A percentile compares a stretch with the other conserved stretches of the same genome.
Conservation (phyloP, 2,329 filamentous ascomycete species). For the Ceratocystis cacaofunesta region DNA sequence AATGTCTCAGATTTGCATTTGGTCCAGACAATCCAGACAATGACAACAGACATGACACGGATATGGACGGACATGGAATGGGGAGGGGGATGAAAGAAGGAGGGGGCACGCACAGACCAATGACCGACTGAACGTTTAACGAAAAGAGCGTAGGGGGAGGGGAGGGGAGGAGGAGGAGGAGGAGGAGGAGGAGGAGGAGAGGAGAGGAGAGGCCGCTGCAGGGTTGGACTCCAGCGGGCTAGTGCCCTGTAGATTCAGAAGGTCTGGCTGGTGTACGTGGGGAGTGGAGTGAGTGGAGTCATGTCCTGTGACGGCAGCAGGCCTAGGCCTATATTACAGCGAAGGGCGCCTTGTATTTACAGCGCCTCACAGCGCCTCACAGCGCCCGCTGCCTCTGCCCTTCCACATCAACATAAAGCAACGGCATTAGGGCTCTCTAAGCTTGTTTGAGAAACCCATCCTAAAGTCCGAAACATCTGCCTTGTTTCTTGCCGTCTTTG, state of each 20-base stretch:
- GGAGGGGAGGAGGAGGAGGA: neutral
- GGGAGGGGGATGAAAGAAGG: neutral
- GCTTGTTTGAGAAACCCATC: neutral
- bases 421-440: neutral
- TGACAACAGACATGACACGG: slow-evolving; percentile 6
- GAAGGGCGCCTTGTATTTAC: neutral
- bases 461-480: neutral
- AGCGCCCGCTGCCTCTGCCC: neutral
- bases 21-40: slow-evolving; percentile 5
- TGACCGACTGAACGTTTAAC: neutral
- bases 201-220: neutral
- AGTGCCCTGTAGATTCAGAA: neutral
- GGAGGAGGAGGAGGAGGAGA: too few species aligned
- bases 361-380: neutral
- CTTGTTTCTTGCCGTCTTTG: neutral
- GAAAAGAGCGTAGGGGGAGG: neutral
- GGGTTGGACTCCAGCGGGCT: neutral
- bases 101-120: neutral
- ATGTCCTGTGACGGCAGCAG: too few species aligned
- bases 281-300: too few species aligned
- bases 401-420: neutral
- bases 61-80: neutral
- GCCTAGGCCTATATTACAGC: neutral
- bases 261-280: too few species aligned
- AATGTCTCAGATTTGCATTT: neutral